Evolutionary conservation across 108 stramenopile species (phyloP).

Genomic region (Craspedostauros australis): DNA sequence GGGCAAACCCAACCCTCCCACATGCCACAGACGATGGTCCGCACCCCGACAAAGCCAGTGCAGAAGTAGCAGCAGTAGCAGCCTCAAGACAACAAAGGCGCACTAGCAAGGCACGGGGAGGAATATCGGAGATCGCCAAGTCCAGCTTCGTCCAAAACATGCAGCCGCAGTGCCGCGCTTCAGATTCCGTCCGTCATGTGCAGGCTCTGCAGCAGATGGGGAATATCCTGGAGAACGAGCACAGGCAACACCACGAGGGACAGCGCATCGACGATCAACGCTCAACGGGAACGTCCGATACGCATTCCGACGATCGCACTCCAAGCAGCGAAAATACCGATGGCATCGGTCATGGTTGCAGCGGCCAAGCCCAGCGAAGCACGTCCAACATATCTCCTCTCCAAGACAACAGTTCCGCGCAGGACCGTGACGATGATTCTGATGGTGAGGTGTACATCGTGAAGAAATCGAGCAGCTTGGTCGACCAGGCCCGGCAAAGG

Average conservation of each 20-base stretch:
- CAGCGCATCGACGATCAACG: background rate
- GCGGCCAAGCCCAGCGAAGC: background rate
- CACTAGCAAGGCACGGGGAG: background rate
- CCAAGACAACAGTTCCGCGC: no score
- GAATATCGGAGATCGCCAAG: background rate
- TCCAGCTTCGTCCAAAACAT: background rate
- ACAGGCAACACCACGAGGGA: background rate
- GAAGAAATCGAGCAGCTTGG: no score
- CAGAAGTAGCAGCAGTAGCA: background rate
- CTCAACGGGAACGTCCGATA: background rate
- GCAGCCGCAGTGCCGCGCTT: conserved; percentile 21
- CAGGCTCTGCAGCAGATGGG: conserved; percentile 25
- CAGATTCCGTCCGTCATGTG: conserved; percentile 33
- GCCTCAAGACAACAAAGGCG: background rate
- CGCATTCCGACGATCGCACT: no score
- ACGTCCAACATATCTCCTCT: no score
- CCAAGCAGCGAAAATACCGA: no score
- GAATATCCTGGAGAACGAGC: conserved; percentile 5
- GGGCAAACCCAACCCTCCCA: no score
- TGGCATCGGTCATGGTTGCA: no score
- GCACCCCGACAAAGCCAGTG: no score
- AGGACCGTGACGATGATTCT: no score
- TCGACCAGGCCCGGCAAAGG: no score
- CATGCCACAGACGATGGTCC: no score
- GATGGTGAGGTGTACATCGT: no score